Evolutionary conservation across 2,329 filamentous ascomycete genomes (phyloP).

Genomic region (Allantophomopsis cytisporea): DNA sequence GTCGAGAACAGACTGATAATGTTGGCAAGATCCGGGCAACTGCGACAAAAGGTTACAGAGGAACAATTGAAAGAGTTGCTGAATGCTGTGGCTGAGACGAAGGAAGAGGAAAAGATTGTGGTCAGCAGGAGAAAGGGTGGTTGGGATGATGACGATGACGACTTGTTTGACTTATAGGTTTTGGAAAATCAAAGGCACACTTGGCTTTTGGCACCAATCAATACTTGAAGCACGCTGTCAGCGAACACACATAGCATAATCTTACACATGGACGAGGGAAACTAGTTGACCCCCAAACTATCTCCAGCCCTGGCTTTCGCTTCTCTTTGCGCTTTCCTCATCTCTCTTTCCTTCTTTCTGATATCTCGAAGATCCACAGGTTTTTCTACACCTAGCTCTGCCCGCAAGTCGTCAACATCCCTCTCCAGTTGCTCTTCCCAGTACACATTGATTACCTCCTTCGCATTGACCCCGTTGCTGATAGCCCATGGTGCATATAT

Average conservation of each 20-base stretch:
- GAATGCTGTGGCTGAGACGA: conserved; percentile 68
- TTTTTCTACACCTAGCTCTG: conserved; percentile 68
- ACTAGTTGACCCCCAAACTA: neutral
- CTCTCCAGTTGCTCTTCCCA: conserved; percentile 92
- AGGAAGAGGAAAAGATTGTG: conserved; percentile 71
- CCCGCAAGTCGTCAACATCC: conserved; percentile 64
- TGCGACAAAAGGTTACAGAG: conserved; percentile 80
- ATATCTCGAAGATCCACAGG: conserved; percentile 78
- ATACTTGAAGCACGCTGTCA: no score
- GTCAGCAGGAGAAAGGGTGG: conserved; percentile 72
- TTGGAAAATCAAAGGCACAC: no score
- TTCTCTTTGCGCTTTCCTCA: conserved; percentile 51
- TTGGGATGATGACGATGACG: conserved; percentile 74
- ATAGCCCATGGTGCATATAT: conserved; percentile 87
- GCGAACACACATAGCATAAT: no score
- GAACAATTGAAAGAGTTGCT: conserved; percentile 87
- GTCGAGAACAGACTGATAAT: conserved; percentile 89
- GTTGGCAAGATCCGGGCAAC: conserved; percentile 77
- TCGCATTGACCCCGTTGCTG: conserved; percentile 60
- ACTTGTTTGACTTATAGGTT: conserved; percentile 47
- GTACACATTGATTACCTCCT: conserved; percentile 88
- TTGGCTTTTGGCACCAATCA: no score
- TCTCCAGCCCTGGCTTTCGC: conserved; percentile 10
- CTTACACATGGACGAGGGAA: neutral
- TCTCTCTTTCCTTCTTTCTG: conserved; percentile 54